phyloP scores from a whole-genome alignment of 495 filamentous ascomycete species.

The Aspergillus nanangensis region DNA sequence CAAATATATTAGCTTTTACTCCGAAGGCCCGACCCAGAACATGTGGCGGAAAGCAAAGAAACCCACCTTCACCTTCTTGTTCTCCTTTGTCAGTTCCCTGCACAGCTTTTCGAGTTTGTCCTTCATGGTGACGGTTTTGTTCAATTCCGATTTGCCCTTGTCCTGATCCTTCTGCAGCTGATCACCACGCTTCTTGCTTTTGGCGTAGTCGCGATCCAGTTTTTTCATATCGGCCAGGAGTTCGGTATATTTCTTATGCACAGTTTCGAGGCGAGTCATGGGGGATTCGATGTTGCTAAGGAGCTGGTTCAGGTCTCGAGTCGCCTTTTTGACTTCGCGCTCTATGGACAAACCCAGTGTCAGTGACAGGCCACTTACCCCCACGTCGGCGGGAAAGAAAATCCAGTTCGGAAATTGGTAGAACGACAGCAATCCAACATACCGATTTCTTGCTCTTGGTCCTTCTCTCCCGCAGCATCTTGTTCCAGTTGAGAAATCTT shows the following conservation, averaged over 20 bases:
- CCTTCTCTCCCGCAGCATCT: conserved; percentile 88
- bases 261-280: conserved; percentile 71
- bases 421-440: no score
- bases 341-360: conserved; percentile 39
- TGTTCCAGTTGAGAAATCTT: conserved; percentile 95
- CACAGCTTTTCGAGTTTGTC: conserved; percentile 95
- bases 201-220: conserved; percentile 86
- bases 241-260: conserved; percentile 88
- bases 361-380: conserved; percentile 2
- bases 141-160: conserved; percentile 76
- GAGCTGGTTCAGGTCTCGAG: conserved; percentile 77
- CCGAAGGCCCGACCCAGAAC: neutral
- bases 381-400: no score
- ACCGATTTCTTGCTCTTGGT: conserved; percentile 96
- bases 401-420: no score
- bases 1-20: conserved; percentile 1
- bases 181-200: conserved; percentile 93
- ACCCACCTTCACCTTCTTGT: conserved; percentile 90
- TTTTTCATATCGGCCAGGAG: conserved; percentile 91
- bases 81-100: conserved; percentile 87
- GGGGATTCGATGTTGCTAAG: conserved; percentile 75
- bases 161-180: conserved; percentile 97
- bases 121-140: conserved; percentile 79
- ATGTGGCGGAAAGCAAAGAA: neutral
- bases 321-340: conserved; percentile 87